Conservation (phyloP, 1,284 basidiomycete species). For the Tilletia walkeri region DNA sequence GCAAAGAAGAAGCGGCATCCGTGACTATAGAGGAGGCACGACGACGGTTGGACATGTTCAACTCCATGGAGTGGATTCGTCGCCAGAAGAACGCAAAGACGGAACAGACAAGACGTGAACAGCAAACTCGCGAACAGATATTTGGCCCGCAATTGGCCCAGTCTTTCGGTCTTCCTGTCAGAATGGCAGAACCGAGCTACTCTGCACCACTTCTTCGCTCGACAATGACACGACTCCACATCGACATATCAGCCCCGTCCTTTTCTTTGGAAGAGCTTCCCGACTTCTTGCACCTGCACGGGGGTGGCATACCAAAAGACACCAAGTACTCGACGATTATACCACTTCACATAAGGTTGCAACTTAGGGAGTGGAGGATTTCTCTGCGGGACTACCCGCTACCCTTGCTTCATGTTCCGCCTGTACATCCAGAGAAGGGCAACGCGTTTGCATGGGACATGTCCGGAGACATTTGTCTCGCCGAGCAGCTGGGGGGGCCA, state of each 20-base stretch:
- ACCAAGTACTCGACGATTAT: slow-evolving; percentile 77
- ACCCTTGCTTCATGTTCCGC: slow-evolving; percentile 60
- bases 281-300: slow-evolving; percentile 71
- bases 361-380: slow-evolving; percentile 66
- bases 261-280: slow-evolving; percentile 65
- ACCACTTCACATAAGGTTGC: slow-evolving; percentile 76
- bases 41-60: slow-evolving; percentile 69
- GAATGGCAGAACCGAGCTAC: slow-evolving; percentile 58
- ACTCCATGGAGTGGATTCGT: slow-evolving; percentile 74
- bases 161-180: slow-evolving; percentile 58
- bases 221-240: slow-evolving; percentile 64
- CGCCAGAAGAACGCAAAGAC: slow-evolving; percentile 43
- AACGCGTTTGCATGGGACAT: slow-evolving; percentile 63
- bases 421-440: slow-evolving; percentile 37
- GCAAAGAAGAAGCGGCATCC: slow-evolving; percentile 64
- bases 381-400: slow-evolving; percentile 72
- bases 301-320: slow-evolving; percentile 69
- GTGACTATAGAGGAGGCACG: slow-evolving; percentile 69
- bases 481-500: slow-evolving; percentile 78
- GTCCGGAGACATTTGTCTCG: slow-evolving; percentile 78
- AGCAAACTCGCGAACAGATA: slow-evolving; percentile 52
- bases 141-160: slow-evolving; percentile 32
- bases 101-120: slow-evolving; percentile 60
- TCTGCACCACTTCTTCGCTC: slow-evolving; percentile 75
- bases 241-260: slow-evolving; percentile 67